Percentiles rank a stretch among this genome's conserved stretches.
These are phyloP conservation scores for Sugiyamaella pinicola DNA, from an alignment of 1,139 yeast genomes.

Conservation along the genomic window DNA sequence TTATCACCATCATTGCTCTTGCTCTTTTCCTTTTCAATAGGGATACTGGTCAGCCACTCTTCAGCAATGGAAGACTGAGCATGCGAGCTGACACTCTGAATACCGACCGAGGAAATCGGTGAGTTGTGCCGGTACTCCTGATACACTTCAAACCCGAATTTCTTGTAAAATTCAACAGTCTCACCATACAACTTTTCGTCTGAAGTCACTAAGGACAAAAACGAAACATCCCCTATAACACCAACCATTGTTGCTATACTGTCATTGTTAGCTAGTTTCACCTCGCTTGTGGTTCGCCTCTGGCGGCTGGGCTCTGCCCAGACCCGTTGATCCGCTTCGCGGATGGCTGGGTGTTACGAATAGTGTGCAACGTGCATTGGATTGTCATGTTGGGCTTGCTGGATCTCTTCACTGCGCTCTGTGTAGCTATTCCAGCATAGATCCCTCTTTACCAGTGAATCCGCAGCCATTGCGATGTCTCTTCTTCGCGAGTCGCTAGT, in stretches of 20 bases:
- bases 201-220: conserved; percentile 61
- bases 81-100: conserved; percentile 37
- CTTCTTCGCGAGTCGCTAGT: too few relatives aligned
- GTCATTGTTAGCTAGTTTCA: neutral
- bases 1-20: neutral
- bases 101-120: conserved; percentile 31
- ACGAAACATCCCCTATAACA: conserved; percentile 36
- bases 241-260: neutral
- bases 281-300: neutral
- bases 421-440: too few relatives aligned
- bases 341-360: too few relatives aligned
- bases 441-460: too few relatives aligned
- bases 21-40: conserved; percentile 11
- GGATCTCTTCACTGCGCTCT: too few relatives aligned
- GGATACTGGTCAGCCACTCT: conserved; percentile 37
- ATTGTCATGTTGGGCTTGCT: too few relatives aligned
- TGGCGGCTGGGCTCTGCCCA: conserved; percentile 4
- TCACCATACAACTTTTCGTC: conserved; percentile 50
- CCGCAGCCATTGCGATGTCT: too few relatives aligned
- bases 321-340: neutral
- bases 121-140: conserved; percentile 45
- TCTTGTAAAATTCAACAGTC: conserved; percentile 55
- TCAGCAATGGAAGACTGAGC: conserved; percentile 34
- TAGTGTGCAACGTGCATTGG: too few relatives aligned
- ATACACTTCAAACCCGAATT: conserved; percentile 59